These are phyloP conservation scores for Ceratopteris richardii DNA, from an alignment of 75 land plant genomes.

Conservation along the genomic window DNA sequence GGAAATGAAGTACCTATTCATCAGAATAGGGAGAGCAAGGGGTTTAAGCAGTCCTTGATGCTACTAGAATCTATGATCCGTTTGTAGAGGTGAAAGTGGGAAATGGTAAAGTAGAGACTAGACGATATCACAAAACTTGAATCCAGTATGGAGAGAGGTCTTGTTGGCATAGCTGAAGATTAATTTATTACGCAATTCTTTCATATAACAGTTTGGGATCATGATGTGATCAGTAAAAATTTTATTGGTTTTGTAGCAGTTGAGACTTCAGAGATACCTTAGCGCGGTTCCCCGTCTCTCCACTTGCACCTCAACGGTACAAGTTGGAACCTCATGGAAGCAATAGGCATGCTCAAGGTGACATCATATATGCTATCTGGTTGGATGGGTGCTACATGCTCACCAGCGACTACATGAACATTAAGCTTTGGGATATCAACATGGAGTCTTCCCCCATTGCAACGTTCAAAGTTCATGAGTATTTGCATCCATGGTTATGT, in stretches of 20 bases:
- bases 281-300: constrained; percentile 55
- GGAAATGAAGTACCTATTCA: constrained; percentile 68
- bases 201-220: constrained; percentile 58
- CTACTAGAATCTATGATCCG: constrained; percentile 60
- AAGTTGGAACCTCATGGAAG: constrained; percentile 37
- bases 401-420: constrained; percentile 82
- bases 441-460: constrained; percentile 74
- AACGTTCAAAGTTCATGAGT: constrained; percentile 72
- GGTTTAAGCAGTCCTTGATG: constrained; percentile 54
- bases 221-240: constrained; percentile 49
- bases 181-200: constrained; percentile 30
- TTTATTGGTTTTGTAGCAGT: constrained; percentile 47
- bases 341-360: constrained; percentile 24
- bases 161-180: constrained; percentile 63
- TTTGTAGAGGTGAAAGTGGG: constrained; percentile 77
- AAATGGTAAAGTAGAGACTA: constrained; percentile 49
- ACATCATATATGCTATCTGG: constrained; percentile 67
- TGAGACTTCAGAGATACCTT: constrained; percentile 44
- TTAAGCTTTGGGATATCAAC: constrained; percentile 87
- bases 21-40: constrained; percentile 60
- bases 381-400: constrained; percentile 72
- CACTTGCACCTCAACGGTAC: constrained; percentile 75
- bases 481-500: constrained; percentile 69
- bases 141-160: constrained; percentile 61
- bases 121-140: constrained; percentile 40